Conservation (phyloP, 805 yeast species). For the Scheffersomyces amazonensis region DNA sequence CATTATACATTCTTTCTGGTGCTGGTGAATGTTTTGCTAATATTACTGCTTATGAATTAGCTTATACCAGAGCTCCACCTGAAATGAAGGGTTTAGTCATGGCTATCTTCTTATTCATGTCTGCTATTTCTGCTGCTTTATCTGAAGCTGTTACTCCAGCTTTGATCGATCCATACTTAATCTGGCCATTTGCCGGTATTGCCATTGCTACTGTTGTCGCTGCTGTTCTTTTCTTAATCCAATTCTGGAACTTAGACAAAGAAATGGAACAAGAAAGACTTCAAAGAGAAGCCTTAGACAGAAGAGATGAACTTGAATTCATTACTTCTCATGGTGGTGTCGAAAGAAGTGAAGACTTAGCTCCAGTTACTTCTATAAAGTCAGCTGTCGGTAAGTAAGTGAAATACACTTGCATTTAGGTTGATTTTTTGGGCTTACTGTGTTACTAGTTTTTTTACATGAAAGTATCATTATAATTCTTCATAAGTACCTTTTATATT, state of each 20-base stretch:
- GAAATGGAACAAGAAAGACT: constrained; percentile 37
- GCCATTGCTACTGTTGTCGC: constrained; percentile 32
- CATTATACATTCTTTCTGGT: constrained; percentile 40
- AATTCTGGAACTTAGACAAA: constrained; percentile 36
- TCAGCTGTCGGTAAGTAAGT: constrained; percentile 26
- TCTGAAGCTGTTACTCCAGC: constrained; percentile 41
- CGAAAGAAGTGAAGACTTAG: constrained; percentile 18
- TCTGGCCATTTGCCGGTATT: constrained; percentile 39
- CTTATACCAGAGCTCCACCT: constrained; percentile 51
- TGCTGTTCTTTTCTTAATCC: constrained; percentile 27
- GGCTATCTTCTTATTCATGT: constrained; percentile 42
- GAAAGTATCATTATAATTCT: too few relatives aligned
- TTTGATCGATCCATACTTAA: constrained; percentile 38
- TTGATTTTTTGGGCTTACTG: too few relatives aligned
- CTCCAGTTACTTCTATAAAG: constrained; percentile 25
- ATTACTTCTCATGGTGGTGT: constrained; percentile 13
- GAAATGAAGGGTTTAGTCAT: constrained; percentile 50
- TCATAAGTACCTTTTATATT: too few relatives aligned
- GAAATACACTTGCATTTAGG: too few relatives aligned
- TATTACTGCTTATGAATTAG: constrained; percentile 52
- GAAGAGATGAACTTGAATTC: constrained; percentile 3
- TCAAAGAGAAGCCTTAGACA: constrained; percentile 16
- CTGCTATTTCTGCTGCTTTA: constrained; percentile 49
- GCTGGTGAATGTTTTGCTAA: constrained; percentile 52
- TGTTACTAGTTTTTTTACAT: too few relatives aligned